Conservation (phyloP, 1,284 basidiomycete species). For the Irpex lacteus region DNA sequence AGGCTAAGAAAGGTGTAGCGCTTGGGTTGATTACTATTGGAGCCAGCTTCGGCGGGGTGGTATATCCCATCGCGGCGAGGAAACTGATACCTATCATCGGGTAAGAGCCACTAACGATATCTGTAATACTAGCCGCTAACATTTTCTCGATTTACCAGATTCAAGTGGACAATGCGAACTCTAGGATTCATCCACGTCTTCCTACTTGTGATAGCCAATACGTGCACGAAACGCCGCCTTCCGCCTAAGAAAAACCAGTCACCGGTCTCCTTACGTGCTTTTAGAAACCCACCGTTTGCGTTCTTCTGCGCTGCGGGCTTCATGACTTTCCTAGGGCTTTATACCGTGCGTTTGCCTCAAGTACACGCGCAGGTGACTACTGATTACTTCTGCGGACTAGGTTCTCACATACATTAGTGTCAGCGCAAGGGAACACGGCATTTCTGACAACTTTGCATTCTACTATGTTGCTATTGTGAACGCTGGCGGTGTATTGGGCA, state of each 20-base stretch:
- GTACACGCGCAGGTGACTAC: background rate
- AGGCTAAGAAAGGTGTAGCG: conserved; percentile 9
- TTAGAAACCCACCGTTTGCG: conserved; percentile 43
- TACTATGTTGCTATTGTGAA: conserved; percentile 50
- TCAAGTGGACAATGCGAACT: conserved; percentile 13
- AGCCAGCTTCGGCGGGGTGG: conserved; percentile 27
- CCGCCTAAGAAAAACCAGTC: conserved; percentile 45
- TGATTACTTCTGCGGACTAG: conserved; percentile 17
- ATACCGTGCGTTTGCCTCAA: conserved; percentile 35
- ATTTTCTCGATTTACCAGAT: background rate
- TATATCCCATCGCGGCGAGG: conserved; percentile 17
- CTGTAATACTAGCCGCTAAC: background rate
- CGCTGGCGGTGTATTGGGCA: conserved; percentile 41
- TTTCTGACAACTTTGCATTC: conserved; percentile 37
- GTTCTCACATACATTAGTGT: conserved; percentile 49
- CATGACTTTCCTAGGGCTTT: conserved; percentile 55
- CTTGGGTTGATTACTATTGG: conserved; percentile 16
- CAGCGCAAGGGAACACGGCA: conserved; percentile 34
- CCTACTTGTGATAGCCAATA: conserved; percentile 2
- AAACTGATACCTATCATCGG: conserved; percentile 10
- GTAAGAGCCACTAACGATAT: background rate
- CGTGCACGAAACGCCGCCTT: conserved; percentile 43
- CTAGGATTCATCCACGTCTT: conserved; percentile 10
- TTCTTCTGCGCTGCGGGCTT: conserved; percentile 43
- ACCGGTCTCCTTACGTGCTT: conserved; percentile 44